A percentile compares a stretch with the other conserved stretches of the same genome.
These are phyloP conservation scores for Leishmania guyanensis DNA, from an alignment of 208 protist genomes.

Conservation along the genomic window DNA sequence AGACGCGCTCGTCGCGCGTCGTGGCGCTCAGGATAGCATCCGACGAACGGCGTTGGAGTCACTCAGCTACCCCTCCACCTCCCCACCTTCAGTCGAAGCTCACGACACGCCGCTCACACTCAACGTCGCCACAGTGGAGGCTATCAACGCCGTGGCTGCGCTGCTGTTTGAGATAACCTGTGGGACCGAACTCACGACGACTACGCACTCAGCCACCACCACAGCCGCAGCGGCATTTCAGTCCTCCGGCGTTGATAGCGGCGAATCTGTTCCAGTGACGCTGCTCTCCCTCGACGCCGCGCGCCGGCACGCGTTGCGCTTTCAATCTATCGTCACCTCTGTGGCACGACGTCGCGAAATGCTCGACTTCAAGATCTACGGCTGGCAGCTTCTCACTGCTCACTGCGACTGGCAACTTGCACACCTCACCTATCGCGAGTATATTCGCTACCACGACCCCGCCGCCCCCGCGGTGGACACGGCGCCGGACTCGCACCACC, in stretches of 20 bases:
- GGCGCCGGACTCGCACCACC: background rate
- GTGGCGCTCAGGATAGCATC: background rate
- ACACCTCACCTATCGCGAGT: slow-evolving; percentile 37
- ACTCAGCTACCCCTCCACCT: background rate
- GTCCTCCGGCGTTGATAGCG: background rate
- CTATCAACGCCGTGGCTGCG: slow-evolving; percentile 59
- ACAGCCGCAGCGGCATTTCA: slow-evolving; percentile 3
- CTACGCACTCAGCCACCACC: background rate
- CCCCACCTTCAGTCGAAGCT: background rate
- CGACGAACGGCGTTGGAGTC: background rate
- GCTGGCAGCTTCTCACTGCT: slow-evolving; percentile 70
- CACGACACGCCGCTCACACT: slow-evolving; percentile 23
- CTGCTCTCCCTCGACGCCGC: slow-evolving; percentile 38
- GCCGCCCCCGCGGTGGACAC: background rate
- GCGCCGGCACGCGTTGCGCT: slow-evolving; percentile 44
- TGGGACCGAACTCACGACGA: slow-evolving; percentile 50
- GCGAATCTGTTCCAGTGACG: slow-evolving; percentile 6
- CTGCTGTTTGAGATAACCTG: slow-evolving; percentile 77
- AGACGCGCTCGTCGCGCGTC: slow-evolving; percentile 16
- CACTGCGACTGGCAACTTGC: slow-evolving; percentile 71
- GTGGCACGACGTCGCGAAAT: slow-evolving; percentile 36
- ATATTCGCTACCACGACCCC: slow-evolving; percentile 12
- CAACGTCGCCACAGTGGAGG: slow-evolving; percentile 41
- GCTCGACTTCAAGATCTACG: slow-evolving; percentile 73
- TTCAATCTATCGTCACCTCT: slow-evolving; percentile 61